Base-by-base conservation (phyloP, 2,329 filamentous ascomycete genomes). In the Ascochyta clinopodiicola region DNA sequence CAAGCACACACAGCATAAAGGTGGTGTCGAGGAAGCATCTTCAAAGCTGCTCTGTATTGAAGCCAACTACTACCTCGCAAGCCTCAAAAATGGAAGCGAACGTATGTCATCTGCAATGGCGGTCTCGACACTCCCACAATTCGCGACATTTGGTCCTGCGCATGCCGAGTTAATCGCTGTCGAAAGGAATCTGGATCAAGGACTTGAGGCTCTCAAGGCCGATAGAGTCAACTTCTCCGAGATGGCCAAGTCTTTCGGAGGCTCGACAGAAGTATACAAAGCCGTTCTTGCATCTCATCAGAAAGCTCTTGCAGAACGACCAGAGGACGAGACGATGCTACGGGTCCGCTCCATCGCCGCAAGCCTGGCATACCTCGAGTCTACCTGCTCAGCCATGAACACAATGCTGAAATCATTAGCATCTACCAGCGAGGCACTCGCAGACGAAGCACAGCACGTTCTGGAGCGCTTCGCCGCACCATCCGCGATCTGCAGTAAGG, bases 91-190 rank as follows among this genome's bases (percentile, higher is more conserved):
- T 38, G 92, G 95, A 82, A 96, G 92, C 68, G 87, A 91, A 61
- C 89, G 92, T 34, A 95, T 97, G 65, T 86, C 90, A 72, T 89
- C 87, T 57, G 88, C 90, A 57, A 92, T 97, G 66, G 88, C 84
- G 64, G 86, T 87, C 64, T 96, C 92, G 75, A 88, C 89, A 2
- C 81, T 90, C 1, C 87, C 91, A 43, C 86, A 91, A 55, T 98
- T 98, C 73, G 83, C 84, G 40, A 86, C 82, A 61, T 95, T 92
- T 64, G 89, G 92, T 66, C 88, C 88, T 37, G 90, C 92, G 2
- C 77, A 95, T 54, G 91, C 92, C 65, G 95, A 98, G 74, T 81
- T 98, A 45, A 91, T 96, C 71, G 92, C 93, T 0, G 91, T 98
- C 10, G 95, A 99, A 77, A 85, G 92, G 53, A 90, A 91, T 0